These are phyloP conservation scores for Calycina herbarum DNA, from an alignment of 2,329 filamentous ascomycete genomes.

Conservation along the genomic window DNA sequence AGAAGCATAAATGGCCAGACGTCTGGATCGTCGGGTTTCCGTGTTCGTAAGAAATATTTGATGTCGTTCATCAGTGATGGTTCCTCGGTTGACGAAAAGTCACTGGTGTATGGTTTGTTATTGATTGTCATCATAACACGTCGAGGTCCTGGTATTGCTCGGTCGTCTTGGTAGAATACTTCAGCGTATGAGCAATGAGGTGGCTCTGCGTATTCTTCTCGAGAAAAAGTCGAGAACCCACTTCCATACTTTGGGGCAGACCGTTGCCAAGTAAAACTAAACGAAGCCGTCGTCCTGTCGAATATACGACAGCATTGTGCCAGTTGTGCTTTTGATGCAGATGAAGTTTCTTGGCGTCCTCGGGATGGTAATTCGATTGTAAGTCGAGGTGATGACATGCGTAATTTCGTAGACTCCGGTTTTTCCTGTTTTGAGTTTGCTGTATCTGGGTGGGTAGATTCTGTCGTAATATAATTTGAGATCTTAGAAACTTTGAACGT, in stretches of 20 bases:
- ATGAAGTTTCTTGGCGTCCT: slow-evolving; percentile 13
- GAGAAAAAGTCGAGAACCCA: slow-evolving; percentile 16
- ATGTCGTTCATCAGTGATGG: slow-evolving; percentile 12
- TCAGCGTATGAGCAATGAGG: slow-evolving; percentile 18
- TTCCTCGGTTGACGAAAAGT: neutral
- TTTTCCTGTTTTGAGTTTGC: neutral
- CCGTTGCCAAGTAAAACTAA: slow-evolving; percentile 22
- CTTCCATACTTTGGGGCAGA: slow-evolving; percentile 16
- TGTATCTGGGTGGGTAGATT: neutral
- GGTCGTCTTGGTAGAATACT: slow-evolving; percentile 23
- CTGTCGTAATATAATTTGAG: neutral
- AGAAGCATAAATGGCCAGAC: slow-evolving; percentile 18
- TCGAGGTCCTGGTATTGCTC: slow-evolving; percentile 9
- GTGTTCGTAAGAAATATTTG: slow-evolving; percentile 12
- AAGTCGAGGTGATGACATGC: neutral
- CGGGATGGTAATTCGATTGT: slow-evolving; percentile 16
- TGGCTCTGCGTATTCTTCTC: slow-evolving; percentile 14
- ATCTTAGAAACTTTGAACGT: slow-evolving; percentile 9
- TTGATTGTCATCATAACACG: slow-evolving; percentile 19
- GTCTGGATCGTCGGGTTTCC: slow-evolving; percentile 17
- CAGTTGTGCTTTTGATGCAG: slow-evolving; percentile 13
- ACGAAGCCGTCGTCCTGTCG: slow-evolving; percentile 17
- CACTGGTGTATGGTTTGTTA: neutral
- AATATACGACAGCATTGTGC: slow-evolving; percentile 19
- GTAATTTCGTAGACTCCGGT: neutral